Evolutionary conservation across 1,284 basidiomycete species (phyloP), one percentile per base, ranked within the genome.

Genomic region (Pseudozyma flocculosa): DNA sequence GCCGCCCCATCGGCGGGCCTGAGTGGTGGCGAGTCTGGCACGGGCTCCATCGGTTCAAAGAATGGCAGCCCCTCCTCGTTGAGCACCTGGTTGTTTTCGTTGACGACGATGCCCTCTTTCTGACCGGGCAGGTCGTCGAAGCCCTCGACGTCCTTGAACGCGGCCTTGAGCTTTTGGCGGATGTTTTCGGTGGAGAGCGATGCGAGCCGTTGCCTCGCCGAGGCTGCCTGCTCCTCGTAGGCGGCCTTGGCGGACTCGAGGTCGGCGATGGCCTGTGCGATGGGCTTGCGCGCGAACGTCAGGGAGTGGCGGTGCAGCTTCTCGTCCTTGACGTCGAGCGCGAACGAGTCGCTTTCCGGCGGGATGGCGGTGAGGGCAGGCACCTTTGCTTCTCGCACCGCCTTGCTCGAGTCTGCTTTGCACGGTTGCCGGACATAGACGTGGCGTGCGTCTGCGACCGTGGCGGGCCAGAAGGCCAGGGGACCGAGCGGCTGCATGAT

Each of bases 11-110:
- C 26, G 41, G 7, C 9, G 13, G 56, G 47, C 19, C 40, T 34
- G 15, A 41, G 32, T 11, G 50, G 54, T 19, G 54, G 54, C 7
- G 59, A 62, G 32, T 58, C 59, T 1, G 57, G 51, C 1, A 75
- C 48, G 22, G 44, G 15, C 41, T 77, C 75, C 10, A 73, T 56
- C 2, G 67, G 68, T 38, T 77, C 73, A 29, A 70, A 68, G 47
- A 77, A 77, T 2, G 75, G 75, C 37, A 77, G 50, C 1, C 75
- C 75, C 49, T 77, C 75, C 45, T 77, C 75, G 51, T 76, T 76
- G 30, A 77, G 58, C 15, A 65, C 70, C 43, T 71, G 52, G 23
- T 64, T 49, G 2, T 68, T 26, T 13, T 65, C 64, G 45, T 64
- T 65, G 22, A 70, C 46, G 39, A 55, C 21, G 10, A 40, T 40